Conservation (phyloP, 805 yeast genomes). For the Candida dajiaensis region DNA sequence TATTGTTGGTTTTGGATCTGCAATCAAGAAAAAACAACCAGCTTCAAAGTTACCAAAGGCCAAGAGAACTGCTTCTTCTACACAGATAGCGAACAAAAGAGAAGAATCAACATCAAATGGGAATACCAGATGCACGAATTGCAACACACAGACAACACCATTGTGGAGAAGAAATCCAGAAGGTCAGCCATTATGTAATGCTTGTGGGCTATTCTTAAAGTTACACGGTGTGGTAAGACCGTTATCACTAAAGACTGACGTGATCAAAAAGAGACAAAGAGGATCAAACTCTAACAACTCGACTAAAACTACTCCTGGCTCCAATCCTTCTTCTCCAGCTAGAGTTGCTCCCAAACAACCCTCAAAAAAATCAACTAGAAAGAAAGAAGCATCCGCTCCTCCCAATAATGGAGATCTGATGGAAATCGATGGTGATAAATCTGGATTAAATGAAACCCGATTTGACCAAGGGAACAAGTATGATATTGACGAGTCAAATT, state of each 20-base stretch:
- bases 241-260: conserved; percentile 82
- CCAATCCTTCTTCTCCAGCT: conserved; percentile 18
- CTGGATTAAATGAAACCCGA: background rate
- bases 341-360: background rate
- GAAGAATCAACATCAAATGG: conserved; percentile 12
- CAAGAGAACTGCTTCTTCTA: conserved; percentile 17
- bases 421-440: background rate
- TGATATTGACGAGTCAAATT: background rate
- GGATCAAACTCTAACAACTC: conserved; percentile 27
- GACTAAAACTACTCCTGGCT: conserved; percentile 4
- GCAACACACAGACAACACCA: conserved; percentile 90
- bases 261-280: conserved; percentile 86
- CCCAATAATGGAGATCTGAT: background rate
- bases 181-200: conserved; percentile 91
- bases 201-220: conserved; percentile 90
- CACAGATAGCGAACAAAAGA: conserved; percentile 11
- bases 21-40: conserved; percentile 19
- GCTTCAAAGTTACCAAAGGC: conserved; percentile 17
- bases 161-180: conserved; percentile 91
- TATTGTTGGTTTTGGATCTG: conserved; percentile 7
- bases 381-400: background rate
- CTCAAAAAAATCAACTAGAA: background rate
- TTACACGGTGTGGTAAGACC: conserved; percentile 96
- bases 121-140: conserved; percentile 62
- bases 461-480: background rate